Percentiles rank a stretch among this genome's conserved stretches.
Evolutionary conservation across 352 stramenopile species (phyloP).

Genomic region (Pythium guiyangense): DNA sequence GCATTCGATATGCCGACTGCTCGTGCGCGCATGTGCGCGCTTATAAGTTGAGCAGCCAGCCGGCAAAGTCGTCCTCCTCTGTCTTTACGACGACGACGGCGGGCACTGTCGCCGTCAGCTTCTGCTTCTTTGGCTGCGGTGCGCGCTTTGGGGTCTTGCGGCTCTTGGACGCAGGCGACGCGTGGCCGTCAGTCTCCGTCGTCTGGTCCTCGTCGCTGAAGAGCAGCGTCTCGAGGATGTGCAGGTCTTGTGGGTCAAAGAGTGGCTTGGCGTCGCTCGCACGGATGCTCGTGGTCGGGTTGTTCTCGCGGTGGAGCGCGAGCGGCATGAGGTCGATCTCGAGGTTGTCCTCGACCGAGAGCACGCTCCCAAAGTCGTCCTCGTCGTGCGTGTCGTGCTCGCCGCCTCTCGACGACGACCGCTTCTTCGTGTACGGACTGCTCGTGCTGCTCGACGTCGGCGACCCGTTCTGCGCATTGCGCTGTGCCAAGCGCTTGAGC

Average conservation of each 20-base stretch:
- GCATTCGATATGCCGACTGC: background rate
- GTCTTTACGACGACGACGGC: background rate
- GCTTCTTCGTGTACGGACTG: background rate
- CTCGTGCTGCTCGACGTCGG: constrained; percentile 2
- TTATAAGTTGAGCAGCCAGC: background rate
- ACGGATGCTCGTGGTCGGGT: background rate
- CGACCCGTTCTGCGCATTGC: constrained; percentile 30
- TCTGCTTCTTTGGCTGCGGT: background rate
- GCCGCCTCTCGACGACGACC: background rate
- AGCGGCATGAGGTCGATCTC: constrained; percentile 20
- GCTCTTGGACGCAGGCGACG: background rate
- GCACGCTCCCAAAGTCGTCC: background rate
- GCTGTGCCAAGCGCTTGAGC: constrained; percentile 46
- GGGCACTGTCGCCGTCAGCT: background rate
- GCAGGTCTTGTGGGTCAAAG: constrained; percentile 40
- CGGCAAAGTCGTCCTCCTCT: background rate
- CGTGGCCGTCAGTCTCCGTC: constrained; percentile 13
- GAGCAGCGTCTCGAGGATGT: constrained; percentile 48
- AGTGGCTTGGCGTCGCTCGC: constrained; percentile 14
- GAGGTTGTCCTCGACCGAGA: constrained; percentile 14
- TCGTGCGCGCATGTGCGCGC: background rate
- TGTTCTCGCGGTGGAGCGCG: constrained; percentile 24
- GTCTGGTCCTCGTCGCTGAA: constrained; percentile 52
- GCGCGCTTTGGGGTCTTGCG: background rate
- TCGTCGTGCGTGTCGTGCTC: constrained; percentile 3